These are phyloP conservation scores for Pseudopediastrum boryanum DNA, from an alignment of 139 green algal species.

Conservation along the genomic window DNA sequence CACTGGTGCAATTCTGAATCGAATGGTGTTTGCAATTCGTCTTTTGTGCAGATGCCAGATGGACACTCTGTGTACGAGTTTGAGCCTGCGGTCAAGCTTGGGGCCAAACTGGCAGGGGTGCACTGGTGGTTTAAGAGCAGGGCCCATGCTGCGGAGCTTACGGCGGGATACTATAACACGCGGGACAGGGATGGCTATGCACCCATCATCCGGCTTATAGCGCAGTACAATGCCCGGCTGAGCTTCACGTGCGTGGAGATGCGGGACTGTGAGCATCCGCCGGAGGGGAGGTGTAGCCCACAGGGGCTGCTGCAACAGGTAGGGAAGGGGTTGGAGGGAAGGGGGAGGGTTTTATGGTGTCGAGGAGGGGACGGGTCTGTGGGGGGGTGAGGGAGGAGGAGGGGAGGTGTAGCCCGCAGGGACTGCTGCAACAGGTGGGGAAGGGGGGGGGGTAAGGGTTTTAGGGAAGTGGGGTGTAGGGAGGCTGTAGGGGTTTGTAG, in stretches of 20 bases:
- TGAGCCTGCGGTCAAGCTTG: conserved; percentile 68
- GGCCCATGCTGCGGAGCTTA: conserved; percentile 95
- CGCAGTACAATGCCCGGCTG: conserved; percentile 59
- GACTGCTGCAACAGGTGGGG: no score
- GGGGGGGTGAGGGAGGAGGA: not conserved
- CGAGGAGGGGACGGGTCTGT: not conserved
- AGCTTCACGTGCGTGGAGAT: conserved; percentile 99
- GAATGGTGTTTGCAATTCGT: no score
- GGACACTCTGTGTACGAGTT: conserved; percentile 76
- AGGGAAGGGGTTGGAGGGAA: not conserved
- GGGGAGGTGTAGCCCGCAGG: no score
- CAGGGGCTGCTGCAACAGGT: conserved; percentile 85
- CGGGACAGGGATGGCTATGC: conserved; percentile 82
- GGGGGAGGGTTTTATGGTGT: not conserved
- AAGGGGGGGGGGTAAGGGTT: no score
- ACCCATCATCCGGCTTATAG: conserved; percentile 44
- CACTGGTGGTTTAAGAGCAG: conserved; percentile 99
- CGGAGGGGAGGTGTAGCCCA: conserved; percentile 86
- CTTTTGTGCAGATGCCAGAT: conserved; percentile 35
- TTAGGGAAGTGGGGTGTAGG: no score
- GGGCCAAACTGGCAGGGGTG: conserved; percentile 94
- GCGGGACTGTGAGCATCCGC: conserved; percentile 96
- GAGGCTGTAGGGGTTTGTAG: no score
- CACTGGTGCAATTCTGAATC: no score
- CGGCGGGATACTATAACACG: conserved; percentile 98